Evolutionary conservation across 163 green algal species (phyloP).

Genomic region (Scenedesmus sp.): DNA sequence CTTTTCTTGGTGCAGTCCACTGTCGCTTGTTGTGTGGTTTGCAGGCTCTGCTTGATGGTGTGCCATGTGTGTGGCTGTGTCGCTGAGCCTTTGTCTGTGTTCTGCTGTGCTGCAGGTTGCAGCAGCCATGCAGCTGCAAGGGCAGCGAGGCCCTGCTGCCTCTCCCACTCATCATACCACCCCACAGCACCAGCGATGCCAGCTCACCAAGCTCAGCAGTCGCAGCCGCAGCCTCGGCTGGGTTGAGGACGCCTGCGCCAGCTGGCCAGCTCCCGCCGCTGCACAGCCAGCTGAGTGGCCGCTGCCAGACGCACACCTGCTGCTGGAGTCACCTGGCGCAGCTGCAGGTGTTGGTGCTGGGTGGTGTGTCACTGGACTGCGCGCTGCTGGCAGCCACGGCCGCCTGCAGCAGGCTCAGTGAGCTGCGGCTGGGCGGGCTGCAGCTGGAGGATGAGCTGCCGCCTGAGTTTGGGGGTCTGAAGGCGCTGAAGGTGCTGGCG

Average conservation of each 20-base stretch:
- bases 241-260: background rate
- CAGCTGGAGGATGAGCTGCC: conserved; percentile 21
- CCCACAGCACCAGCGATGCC: background rate
- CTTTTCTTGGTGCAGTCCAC: background rate
- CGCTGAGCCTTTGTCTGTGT: background rate
- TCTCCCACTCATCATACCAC: conserved; percentile 3
- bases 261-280: background rate
- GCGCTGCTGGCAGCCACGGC: conserved; percentile 25
- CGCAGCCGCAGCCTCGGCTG: background rate
- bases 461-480: background rate
- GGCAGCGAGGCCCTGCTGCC: background rate
- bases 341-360: conserved; percentile 22
- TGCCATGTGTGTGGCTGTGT: background rate
- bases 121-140: conserved; percentile 6
- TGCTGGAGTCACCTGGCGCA: conserved; percentile 37
- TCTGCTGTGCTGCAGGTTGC: background rate
- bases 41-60: background rate
- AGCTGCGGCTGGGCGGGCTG: conserved; percentile 21
- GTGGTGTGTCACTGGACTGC: conserved; percentile 21
- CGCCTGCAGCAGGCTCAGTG: background rate
- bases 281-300: background rate
- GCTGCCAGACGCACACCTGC: conserved; percentile 10
- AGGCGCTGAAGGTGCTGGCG: background rate
- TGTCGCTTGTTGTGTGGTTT: background rate
- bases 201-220: background rate